Conservation (phyloP, 768 basidiomycete species). For the Crepidotus variabilis region DNA sequence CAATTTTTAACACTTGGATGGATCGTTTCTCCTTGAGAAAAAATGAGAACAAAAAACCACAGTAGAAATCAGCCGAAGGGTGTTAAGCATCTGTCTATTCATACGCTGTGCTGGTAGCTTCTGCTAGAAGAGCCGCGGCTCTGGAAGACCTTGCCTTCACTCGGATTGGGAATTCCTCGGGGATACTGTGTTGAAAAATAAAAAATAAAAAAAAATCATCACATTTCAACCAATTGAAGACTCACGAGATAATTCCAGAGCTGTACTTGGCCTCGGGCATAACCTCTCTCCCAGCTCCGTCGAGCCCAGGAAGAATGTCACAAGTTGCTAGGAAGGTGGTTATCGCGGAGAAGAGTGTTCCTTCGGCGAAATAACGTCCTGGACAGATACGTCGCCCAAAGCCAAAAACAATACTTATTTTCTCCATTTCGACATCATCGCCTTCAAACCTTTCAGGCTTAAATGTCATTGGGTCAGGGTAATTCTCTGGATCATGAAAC, state of each 20-base stretch:
- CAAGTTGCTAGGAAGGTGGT: conserved; percentile 13
- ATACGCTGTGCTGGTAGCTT: background rate
- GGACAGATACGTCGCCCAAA: conserved; percentile 42
- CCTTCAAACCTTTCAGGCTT: conserved; percentile 54
- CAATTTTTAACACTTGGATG: too few relatives aligned
- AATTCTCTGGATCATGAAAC: conserved; percentile 49
- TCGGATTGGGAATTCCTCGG: background rate
- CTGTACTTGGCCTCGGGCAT: conserved; percentile 9
- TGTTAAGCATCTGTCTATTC: background rate
- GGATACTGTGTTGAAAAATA: background rate
- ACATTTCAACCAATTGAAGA: too few relatives aligned
- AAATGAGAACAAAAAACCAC: too few relatives aligned
- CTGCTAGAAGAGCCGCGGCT: conserved; percentile 3
- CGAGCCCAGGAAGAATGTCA: conserved; percentile 12
- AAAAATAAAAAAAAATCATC: too few relatives aligned
- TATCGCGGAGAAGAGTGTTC: conserved; percentile 12
- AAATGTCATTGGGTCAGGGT: conserved; percentile 50
- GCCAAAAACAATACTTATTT: conserved; percentile 35
- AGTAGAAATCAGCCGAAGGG: too few relatives aligned
- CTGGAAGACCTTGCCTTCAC: conserved; percentile 39
- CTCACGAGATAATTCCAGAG: conserved; percentile 7
- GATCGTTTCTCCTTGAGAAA: too few relatives aligned
- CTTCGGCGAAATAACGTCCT: conserved; percentile 24
- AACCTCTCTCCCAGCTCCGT: conserved; percentile 9
- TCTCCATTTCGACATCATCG: conserved; percentile 29